Base-by-base conservation (phyloP, 2,329 filamentous ascomycete species). In the Dactylellina sp. region DNA sequence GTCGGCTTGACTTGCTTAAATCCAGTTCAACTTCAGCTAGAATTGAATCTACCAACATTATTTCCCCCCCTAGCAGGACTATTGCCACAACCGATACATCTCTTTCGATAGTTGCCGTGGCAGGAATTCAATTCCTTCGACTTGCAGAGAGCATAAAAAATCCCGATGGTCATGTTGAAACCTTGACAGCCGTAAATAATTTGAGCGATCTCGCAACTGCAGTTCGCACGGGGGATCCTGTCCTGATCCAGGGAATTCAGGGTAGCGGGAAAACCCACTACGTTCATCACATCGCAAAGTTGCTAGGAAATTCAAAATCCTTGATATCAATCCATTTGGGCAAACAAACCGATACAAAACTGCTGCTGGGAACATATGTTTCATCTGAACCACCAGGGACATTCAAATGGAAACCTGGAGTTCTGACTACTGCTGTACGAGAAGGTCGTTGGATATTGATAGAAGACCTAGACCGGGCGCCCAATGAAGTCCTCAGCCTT, bases 361-460 rank as follows among this genome's bases (percentile, higher is more conserved):
- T 96, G 83, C 87, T 99, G 42, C 88, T 99, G 75, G 95, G 95
- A 2, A 88, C 98, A 80, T 98, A 99, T 81, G 91, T 94, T 0
- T 95, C 93, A 20, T 60, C 65, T 16, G 93, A 93, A 68, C 88
- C 90, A 14, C 93, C 93, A 0, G 93, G 93, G 0, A 93, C 91
- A 7, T 99, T 99, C 80, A 87, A 88, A 56, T 99, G 95, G 95
- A 88, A 91, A 71, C 88, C 95, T 1, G 95, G 95, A 82, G 91
- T 98, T 18, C 84, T 99, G 77, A 97, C 95, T 0, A 96, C 92
- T 28, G 96, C 96, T 37, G 93, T 98, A 1, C 89, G 87, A 79
- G 94, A 99, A 83, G 96, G 95, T 14, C 87, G 94, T 79, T 99
- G 95, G 96, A 91, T 99, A 5, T 85, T 99, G 76, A 96, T 99